A percentile compares a stretch with the other conserved stretches of the same genome.
Evolutionary conservation across 495 filamentous ascomycete species (phyloP).

Genomic region (Neurospora terricola): DNA sequence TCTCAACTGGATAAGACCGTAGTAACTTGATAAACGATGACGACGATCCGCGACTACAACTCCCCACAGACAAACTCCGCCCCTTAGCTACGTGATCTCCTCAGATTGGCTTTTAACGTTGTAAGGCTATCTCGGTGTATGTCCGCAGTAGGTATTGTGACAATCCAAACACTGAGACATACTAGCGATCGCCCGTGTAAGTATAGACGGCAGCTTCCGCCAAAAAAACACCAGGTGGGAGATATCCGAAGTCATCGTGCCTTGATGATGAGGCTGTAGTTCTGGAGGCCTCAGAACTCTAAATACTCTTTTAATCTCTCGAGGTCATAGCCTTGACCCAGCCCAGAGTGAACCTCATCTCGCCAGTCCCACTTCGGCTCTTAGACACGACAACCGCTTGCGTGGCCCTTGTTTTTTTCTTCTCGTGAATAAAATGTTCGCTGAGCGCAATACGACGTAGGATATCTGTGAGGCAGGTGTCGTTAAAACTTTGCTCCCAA

Average conservation of each 20-base stretch:
- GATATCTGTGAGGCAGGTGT: background rate
- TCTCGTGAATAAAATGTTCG: background rate
- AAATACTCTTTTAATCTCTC: background rate
- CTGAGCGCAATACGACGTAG: background rate
- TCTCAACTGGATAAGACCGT: background rate
- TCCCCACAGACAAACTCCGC: background rate
- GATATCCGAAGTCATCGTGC: background rate
- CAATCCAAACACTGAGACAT: background rate
- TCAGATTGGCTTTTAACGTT: background rate
- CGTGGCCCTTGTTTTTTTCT: background rate
- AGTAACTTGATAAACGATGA: background rate
- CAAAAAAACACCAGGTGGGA: background rate
- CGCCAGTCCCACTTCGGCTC: background rate
- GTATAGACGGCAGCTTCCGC: background rate
- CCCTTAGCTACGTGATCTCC: background rate
- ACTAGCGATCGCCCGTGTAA: background rate
- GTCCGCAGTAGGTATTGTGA: background rate
- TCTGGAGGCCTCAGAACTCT: background rate
- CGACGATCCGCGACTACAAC: background rate
- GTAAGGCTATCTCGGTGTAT: background rate
- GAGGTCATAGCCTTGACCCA: background rate
- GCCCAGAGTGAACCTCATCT: background rate
- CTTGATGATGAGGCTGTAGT: background rate
- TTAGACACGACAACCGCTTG: background rate
- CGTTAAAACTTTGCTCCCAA: background rate